A percentile compares a stretch with the other conserved stretches of the same genome.
Conservation (phyloP, 768 basidiomycete species). For the Porphyrellus cyaneotinctus region DNA sequence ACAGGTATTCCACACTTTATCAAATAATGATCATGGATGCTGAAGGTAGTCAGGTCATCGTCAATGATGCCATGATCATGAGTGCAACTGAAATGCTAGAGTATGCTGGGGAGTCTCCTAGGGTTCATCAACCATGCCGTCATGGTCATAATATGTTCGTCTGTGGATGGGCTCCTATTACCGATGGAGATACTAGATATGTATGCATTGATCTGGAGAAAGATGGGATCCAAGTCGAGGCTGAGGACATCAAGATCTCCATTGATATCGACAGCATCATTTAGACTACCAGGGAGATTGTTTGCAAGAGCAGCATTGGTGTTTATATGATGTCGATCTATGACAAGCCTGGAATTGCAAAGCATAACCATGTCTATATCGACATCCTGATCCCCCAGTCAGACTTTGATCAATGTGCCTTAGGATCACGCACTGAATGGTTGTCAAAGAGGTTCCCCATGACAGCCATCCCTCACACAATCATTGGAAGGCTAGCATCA, state of each 20-base stretch:
- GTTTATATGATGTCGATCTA: neutral
- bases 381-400: constrained; percentile 11
- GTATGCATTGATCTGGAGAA: neutral
- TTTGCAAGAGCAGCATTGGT: neutral
- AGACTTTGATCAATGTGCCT: neutral
- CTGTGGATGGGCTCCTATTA: neutral
- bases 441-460: constrained; percentile 5
- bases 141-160: neutral
- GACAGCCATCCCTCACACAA: constrained; percentile 1
- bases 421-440: neutral
- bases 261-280: constrained; percentile 7
- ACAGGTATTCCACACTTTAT: too few species aligned
- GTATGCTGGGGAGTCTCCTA: neutral
- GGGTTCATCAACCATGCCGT: neutral
- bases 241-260: neutral
- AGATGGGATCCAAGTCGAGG: neutral
- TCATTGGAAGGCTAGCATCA: neutral
- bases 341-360: constrained; percentile 1
- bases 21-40: neutral
- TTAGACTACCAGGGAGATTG: neutral
- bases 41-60: neutral
- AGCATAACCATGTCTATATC: constrained; percentile 17
- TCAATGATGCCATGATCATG: neutral
- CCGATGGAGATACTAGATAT: neutral
- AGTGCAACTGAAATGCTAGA: neutral